Conservation (phyloP, 805 yeast genomes). For the Cyberlindnera maritima region DNA sequence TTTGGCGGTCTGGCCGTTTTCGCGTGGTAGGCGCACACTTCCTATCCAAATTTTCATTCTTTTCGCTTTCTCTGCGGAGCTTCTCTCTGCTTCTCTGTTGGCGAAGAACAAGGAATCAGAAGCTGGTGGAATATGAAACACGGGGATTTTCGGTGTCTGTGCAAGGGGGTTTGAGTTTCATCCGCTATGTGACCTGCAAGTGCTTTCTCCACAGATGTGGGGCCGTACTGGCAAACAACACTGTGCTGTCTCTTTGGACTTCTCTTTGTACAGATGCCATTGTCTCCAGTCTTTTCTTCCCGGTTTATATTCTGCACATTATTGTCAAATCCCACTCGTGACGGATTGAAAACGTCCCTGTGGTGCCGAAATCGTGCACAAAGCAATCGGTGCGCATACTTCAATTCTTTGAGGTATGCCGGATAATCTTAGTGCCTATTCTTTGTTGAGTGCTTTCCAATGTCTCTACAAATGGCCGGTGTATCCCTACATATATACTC, state of each 20-base stretch:
- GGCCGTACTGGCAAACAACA: not conserved
- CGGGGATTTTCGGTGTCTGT: not conserved
- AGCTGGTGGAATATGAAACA: not conserved
- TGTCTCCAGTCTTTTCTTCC: slow-evolving; percentile 1
- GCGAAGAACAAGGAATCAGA: no score
- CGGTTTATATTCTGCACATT: slow-evolving; percentile 31
- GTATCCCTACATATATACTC: slow-evolving; percentile 26
- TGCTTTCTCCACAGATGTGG: slow-evolving; percentile 1
- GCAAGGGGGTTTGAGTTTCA: not conserved
- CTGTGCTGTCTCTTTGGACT: no score
- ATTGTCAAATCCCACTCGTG: slow-evolving; percentile 42
- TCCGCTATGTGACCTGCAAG: not conserved
- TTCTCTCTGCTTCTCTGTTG: not conserved
- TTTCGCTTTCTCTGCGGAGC: not conserved
- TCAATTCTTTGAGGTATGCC: slow-evolving; percentile 3
- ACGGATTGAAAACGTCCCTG: slow-evolving; percentile 30
- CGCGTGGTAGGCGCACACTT: not conserved
- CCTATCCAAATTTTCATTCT: not conserved
- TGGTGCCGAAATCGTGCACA: slow-evolving; percentile 46
- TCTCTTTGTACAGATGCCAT: no score
- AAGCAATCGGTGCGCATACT: slow-evolving; percentile 21
- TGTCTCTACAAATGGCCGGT: slow-evolving; percentile 23
- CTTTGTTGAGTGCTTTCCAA: slow-evolving; percentile 2
- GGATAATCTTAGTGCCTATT: slow-evolving; percentile 33
- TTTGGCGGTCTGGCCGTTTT: no score